These are phyloP conservation scores for Colletotrichum chlorophyti DNA, from an alignment of 2,329 filamentous ascomycete genomes.

Conservation along the genomic window DNA sequence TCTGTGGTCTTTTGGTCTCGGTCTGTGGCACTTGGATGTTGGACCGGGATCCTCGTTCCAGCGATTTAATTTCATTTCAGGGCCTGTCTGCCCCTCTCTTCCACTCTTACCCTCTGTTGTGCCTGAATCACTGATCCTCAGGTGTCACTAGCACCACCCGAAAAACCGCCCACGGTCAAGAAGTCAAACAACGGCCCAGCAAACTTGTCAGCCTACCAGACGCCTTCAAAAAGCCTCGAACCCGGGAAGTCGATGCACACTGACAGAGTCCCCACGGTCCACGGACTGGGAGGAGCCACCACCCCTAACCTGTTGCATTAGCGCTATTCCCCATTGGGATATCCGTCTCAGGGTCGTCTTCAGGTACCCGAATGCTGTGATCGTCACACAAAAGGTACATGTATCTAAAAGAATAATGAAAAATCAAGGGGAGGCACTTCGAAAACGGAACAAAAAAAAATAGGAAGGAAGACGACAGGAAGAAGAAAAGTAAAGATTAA, in stretches of 20 bases:
- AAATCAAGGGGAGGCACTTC: too few species aligned
- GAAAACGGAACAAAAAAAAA: constrained; percentile 7
- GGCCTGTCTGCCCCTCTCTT: constrained; percentile 23
- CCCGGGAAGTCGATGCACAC: constrained; percentile 1
- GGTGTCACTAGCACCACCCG: constrained; percentile 23
- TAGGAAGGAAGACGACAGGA: not conserved
- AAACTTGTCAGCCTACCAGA: constrained; percentile 11
- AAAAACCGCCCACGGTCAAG: constrained; percentile 5
- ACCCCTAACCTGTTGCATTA: constrained; percentile 21
- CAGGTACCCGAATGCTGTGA: constrained; percentile 28
- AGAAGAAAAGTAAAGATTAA: constrained; percentile 3
- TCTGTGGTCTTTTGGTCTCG: too few species aligned
- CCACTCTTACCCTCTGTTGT: constrained; percentile 16
- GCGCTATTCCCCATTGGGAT: constrained; percentile 22
- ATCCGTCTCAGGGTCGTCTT: constrained; percentile 4
- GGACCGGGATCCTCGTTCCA: constrained; percentile 24
- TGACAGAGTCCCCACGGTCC: constrained; percentile 11
- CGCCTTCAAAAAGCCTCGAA: constrained; percentile 11
- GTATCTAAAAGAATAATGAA: too few species aligned
- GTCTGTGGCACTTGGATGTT: constrained; percentile 15
- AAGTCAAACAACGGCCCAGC: constrained; percentile 25
- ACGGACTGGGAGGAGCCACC: constrained; percentile 7
- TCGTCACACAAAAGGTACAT: constrained; percentile 28
- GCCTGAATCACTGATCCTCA: constrained; percentile 14
- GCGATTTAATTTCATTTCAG: constrained; percentile 28